These are phyloP conservation scores for Leccinum incarnatum DNA, from an alignment of 768 basidiomycete species.

Conservation along the genomic window DNA sequence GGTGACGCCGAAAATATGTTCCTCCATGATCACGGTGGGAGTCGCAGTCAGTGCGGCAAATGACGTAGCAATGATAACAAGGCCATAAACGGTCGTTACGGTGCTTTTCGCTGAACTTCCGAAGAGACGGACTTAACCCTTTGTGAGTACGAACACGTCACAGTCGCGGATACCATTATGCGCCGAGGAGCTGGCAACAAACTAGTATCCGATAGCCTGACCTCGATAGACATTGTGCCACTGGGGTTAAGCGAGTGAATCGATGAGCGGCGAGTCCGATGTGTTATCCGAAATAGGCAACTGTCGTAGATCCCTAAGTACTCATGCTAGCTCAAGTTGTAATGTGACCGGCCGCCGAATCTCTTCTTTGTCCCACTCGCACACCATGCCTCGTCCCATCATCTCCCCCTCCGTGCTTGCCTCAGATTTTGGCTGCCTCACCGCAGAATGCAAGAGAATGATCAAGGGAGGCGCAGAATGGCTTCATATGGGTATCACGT, in stretches of 20 bases:
- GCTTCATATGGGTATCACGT: constrained; percentile 86
- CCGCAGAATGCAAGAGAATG: constrained; percentile 95
- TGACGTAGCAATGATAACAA: constrained; percentile 57
- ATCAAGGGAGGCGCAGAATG: constrained; percentile 93
- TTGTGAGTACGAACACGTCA: constrained; percentile 25
- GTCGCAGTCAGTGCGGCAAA: constrained; percentile 47
- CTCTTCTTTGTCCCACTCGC: constrained; percentile 7
- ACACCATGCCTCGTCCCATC: constrained; percentile 79
- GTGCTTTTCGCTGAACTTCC: constrained; percentile 54
- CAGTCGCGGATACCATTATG: constrained; percentile 8
- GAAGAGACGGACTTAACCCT: background rate
- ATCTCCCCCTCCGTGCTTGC: constrained; percentile 97
- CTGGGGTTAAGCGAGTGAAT: too few species aligned
- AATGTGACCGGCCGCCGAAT: constrained; percentile 1
- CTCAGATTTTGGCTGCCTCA: constrained; percentile 93
- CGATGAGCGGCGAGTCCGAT: background rate
- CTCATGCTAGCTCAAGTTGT: constrained; percentile 5
- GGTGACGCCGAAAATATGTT: constrained; percentile 8
- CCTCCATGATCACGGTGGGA: background rate
- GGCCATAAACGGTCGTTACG: constrained; percentile 49
- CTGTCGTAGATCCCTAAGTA: constrained; percentile 23
- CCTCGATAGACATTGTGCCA: background rate
- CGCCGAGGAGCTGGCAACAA: background rate
- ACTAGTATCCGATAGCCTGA: constrained; percentile 20
- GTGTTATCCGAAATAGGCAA: constrained; percentile 21